These are phyloP conservation scores for Calonectria pauciramosa DNA, from an alignment of 2,329 filamentous ascomycete genomes.

Conservation along the genomic window DNA sequence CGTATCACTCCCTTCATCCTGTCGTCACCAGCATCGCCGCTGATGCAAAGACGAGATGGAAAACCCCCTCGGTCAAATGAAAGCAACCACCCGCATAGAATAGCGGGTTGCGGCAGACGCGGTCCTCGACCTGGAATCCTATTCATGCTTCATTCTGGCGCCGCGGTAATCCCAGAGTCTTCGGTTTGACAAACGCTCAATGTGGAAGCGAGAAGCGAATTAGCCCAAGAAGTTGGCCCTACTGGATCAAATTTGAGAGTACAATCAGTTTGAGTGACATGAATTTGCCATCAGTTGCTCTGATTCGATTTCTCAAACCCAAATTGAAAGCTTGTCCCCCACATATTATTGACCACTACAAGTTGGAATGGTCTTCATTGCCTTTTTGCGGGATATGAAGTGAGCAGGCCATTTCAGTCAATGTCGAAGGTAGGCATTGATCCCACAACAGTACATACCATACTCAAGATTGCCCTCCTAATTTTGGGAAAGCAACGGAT, in stretches of 20 bases:
- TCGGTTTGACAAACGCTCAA: conserved; percentile 46
- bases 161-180: conserved; percentile 23
- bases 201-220: conserved; percentile 59
- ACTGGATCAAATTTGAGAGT: conserved; percentile 32
- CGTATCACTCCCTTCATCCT: conserved; percentile 35
- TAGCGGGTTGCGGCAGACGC: conserved; percentile 36
- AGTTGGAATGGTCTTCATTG: background rate
- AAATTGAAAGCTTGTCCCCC: background rate
- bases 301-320: background rate
- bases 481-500: background rate
- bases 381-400: background rate
- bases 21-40: background rate
- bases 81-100: conserved; percentile 36
- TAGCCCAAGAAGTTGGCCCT: conserved; percentile 46
- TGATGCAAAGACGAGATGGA: background rate
- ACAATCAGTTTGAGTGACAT: conserved; percentile 26
- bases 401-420: background rate
- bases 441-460: no score
- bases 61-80: conserved; percentile 26
- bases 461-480: no score
- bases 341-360: background rate
- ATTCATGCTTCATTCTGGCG: conserved; percentile 27
- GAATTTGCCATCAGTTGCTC: conserved; percentile 7
- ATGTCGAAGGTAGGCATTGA: background rate
- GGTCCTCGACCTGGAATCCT: conserved; percentile 24